phyloP scores from a whole-genome alignment of 2,329 filamentous ascomycete genomes.

The Aaosphaeria arxii region DNA sequence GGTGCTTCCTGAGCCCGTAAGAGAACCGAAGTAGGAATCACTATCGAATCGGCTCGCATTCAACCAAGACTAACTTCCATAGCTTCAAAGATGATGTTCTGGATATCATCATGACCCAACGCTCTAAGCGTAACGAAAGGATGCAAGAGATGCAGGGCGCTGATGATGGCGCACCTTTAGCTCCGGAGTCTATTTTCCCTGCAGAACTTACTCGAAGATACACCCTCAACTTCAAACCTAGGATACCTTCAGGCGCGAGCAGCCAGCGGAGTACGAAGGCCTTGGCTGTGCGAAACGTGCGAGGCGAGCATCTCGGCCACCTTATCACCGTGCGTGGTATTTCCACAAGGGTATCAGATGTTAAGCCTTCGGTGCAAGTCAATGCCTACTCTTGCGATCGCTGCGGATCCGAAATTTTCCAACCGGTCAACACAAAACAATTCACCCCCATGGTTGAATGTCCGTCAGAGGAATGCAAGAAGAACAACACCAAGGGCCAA shows the following conservation, averaged over 20 bases:
- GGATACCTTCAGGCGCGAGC: slow-evolving; percentile 68
- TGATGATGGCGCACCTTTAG: slow-evolving; percentile 56
- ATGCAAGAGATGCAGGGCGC: slow-evolving; percentile 49
- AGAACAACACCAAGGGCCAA: slow-evolving; percentile 89
- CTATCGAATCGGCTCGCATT: neutral
- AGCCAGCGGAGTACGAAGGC: slow-evolving; percentile 58
- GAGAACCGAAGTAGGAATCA: slow-evolving; percentile 67
- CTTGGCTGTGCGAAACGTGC: slow-evolving; percentile 88
- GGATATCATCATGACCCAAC: slow-evolving; percentile 92
- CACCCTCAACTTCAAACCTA: slow-evolving; percentile 92
- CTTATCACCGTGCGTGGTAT: slow-evolving; percentile 95
- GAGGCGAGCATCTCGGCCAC: slow-evolving; percentile 86
- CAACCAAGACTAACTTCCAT: slow-evolving; percentile 19
- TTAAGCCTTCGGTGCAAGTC: slow-evolving; percentile 96
- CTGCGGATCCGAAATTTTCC: slow-evolving; percentile 96
- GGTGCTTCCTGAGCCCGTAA: slow-evolving; percentile 73
- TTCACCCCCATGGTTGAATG: slow-evolving; percentile 85
- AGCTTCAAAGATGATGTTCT: slow-evolving; percentile 97
- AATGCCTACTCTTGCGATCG: slow-evolving; percentile 97
- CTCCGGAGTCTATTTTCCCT: slow-evolving; percentile 77
- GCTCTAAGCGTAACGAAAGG: slow-evolving; percentile 79
- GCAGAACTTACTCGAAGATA: slow-evolving; percentile 90
- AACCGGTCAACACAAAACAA: slow-evolving; percentile 87
- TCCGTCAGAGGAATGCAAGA: slow-evolving; percentile 83
- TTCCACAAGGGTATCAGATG: slow-evolving; percentile 90